These are phyloP conservation scores for Thinopyrum elongatum DNA, from an alignment of 176 grass and related monocot species.

Conservation along the genomic window DNA sequence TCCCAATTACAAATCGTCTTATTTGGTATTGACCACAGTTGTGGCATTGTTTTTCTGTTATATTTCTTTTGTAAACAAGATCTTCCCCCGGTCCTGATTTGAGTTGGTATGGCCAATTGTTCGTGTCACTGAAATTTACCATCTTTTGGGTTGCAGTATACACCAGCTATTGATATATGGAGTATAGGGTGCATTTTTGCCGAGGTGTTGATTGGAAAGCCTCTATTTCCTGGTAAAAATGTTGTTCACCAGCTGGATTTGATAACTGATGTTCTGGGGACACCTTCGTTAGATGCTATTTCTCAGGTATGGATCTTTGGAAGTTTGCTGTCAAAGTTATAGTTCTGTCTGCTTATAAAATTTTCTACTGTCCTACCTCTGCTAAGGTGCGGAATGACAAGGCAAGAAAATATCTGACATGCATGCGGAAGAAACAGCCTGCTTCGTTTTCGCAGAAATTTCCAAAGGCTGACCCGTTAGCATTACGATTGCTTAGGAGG, in stretches of 20 bases:
- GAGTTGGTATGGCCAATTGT: background rate
- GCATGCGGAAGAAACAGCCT: slow-evolving; percentile 44
- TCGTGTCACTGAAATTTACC: background rate
- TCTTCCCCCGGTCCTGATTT: background rate
- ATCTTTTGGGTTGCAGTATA: slow-evolving; percentile 35
- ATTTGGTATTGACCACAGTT: background rate
- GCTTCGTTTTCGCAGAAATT: slow-evolving; percentile 46
- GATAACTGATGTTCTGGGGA: slow-evolving; percentile 46
- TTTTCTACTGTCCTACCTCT: background rate
- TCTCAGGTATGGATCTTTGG: slow-evolving; percentile 25
- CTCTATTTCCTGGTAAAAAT: slow-evolving; percentile 52
- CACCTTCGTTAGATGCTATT: slow-evolving; percentile 42
- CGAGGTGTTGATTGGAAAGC: slow-evolving; percentile 43
- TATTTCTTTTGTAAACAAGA: background rate
- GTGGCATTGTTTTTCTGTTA: background rate
- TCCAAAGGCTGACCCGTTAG: slow-evolving; percentile 39
- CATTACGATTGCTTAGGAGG: slow-evolving; percentile 36
- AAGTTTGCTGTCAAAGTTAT: slow-evolving; percentile 18
- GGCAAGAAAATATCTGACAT: slow-evolving; percentile 46
- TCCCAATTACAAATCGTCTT: background rate
- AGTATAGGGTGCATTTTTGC: slow-evolving; percentile 50
- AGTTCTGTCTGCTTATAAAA: slow-evolving; percentile 11
- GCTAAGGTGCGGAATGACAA: slow-evolving; percentile 44
- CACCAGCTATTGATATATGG: slow-evolving; percentile 51
- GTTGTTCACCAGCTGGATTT: slow-evolving; percentile 52